Conservation (phyloP, 2,329 filamentous ascomycete species). For the Lomentospora prolificans region DNA sequence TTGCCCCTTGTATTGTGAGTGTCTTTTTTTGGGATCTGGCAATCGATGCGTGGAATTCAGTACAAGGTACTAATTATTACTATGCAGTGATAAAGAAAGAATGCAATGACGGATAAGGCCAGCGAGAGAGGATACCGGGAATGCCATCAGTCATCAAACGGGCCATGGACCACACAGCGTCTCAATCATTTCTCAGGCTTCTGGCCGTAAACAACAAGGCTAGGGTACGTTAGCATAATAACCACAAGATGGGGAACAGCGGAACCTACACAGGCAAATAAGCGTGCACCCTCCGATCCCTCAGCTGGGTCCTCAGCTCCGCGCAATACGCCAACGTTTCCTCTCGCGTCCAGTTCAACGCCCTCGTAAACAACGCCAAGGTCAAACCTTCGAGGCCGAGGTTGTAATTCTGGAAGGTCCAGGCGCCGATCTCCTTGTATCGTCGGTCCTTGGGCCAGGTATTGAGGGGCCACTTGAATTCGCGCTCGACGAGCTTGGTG, state of each 20-base stretch:
- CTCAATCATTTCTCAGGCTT: not conserved
- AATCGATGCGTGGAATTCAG: too few species aligned
- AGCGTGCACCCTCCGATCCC: conserved; percentile 19
- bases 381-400: conserved; percentile 19
- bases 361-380: conserved; percentile 22
- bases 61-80: too few species aligned
- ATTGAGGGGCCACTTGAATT: conserved; percentile 45
- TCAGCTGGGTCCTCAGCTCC: conserved; percentile 19
- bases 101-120: too few species aligned
- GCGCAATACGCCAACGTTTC: conserved; percentile 19
- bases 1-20: too few species aligned
- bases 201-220: conserved; percentile 3
- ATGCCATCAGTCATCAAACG: too few species aligned
- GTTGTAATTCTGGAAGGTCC: conserved; percentile 14
- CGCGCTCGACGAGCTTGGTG: conserved; percentile 39
- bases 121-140: too few species aligned
- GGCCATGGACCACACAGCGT: not conserved
- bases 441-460: conserved; percentile 39
- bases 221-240: not conserved
- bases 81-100: too few species aligned
- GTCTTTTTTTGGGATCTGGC: too few species aligned
- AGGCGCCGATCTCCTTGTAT: conserved; percentile 30
- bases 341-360: conserved; percentile 19
- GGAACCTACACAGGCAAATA: conserved; percentile 23
- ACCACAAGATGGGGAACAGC: not conserved